Conservation (phyloP, 768 basidiomycete genomes). For the Clavulina sp. region DNA sequence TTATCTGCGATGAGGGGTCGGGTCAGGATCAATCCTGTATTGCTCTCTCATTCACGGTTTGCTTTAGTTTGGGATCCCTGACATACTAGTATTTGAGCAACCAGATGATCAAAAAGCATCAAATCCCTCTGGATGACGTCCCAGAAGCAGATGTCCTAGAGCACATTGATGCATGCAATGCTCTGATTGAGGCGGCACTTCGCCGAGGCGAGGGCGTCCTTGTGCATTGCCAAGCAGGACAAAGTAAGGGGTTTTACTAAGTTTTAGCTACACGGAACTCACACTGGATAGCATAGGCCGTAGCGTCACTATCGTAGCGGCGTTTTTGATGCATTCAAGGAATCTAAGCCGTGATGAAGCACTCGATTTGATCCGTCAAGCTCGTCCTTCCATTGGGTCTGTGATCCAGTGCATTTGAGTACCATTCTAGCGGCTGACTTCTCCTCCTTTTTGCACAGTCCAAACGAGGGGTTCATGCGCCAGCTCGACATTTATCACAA, state of each 20-base stretch:
- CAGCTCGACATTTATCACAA: constrained; percentile 70
- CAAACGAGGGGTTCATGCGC: constrained; percentile 66
- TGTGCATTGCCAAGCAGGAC: constrained; percentile 81
- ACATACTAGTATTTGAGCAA: background rate
- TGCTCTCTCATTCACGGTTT: constrained; percentile 10
- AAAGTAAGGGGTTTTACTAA: constrained; percentile 58
- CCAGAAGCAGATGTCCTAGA: constrained; percentile 60
- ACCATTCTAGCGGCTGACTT: constrained; percentile 4
- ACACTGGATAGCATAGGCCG: no score
- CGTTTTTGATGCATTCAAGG: constrained; percentile 69
- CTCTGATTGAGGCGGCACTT: constrained; percentile 67
- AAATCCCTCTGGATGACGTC: constrained; percentile 63
- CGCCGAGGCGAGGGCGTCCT: constrained; percentile 60
- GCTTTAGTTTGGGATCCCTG: background rate
- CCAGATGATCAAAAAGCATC: constrained; percentile 64
- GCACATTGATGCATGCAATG: constrained; percentile 61
- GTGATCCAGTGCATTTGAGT: constrained; percentile 16
- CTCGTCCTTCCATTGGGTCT: constrained; percentile 55
- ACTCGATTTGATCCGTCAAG: constrained; percentile 45
- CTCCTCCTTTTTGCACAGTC: constrained; percentile 28
- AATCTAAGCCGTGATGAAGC: constrained; percentile 42
- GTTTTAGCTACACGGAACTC: no score
- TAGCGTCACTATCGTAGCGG: constrained; percentile 70
- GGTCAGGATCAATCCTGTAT: constrained; percentile 46
- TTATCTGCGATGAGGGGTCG: constrained; percentile 56